Conservation (phyloP, 306 rosid species). For the Vigna trinervia region DNA sequence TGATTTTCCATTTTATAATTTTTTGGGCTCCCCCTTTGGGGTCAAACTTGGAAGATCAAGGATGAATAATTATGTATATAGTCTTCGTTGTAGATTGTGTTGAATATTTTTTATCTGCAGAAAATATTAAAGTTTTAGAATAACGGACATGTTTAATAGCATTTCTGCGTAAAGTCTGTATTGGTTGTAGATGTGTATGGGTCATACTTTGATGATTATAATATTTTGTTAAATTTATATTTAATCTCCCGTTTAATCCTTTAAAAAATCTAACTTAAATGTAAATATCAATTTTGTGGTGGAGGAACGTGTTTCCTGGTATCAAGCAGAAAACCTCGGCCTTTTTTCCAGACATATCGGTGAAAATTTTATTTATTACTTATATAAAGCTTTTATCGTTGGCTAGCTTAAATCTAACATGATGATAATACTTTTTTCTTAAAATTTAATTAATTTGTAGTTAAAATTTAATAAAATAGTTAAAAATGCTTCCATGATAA, state of each 20-base stretch:
- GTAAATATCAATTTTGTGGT: background rate
- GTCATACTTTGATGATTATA: conserved; percentile 10
- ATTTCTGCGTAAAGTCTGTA: conserved; percentile 15
- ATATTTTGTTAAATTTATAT: conserved; percentile 24
- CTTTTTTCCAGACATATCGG: background rate
- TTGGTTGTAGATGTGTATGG: conserved; percentile 19
- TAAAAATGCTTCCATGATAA: background rate
- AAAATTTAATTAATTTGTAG: background rate
- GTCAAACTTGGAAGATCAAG: conserved; percentile 36
- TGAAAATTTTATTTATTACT: background rate
- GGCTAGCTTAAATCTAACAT: background rate
- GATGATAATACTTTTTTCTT: background rate
- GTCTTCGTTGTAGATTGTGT: conserved; percentile 39
- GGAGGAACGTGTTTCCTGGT: too few species aligned
- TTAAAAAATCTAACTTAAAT: background rate
- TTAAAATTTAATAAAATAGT: background rate
- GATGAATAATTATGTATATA: conserved; percentile 39
- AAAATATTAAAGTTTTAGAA: conserved; percentile 25
- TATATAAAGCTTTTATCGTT: background rate
- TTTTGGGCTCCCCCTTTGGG: conserved; percentile 32
- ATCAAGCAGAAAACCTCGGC: background rate
- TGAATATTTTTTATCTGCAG: conserved; percentile 30
- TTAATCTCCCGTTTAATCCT: conserved; percentile 12
- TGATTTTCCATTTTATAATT: conserved; percentile 37
- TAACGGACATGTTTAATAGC: conserved; percentile 28